Conservation (phyloP, 176 grass and related monocot species). For the Musa itinerans region DNA sequence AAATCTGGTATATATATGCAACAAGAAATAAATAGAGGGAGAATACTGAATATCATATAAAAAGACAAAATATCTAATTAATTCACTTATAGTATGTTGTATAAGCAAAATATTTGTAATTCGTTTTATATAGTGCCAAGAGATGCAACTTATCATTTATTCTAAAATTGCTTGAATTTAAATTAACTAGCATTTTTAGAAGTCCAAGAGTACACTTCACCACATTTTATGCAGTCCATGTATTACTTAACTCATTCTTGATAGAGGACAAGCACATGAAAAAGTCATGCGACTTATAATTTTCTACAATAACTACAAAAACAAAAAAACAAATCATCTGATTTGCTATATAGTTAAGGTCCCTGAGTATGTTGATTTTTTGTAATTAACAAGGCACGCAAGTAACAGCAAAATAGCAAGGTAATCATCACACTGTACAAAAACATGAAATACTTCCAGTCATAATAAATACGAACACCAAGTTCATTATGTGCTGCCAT, state of each 20-base stretch:
- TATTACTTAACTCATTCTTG: too few relatives aligned
- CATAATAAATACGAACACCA: neutral
- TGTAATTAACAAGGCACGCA: neutral
- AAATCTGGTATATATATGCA: neutral
- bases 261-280: too few relatives aligned
- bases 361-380: too few relatives aligned
- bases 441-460: neutral
- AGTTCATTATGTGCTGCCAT: neutral
- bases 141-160: too few relatives aligned
- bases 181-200: too few relatives aligned
- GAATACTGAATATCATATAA: neutral
- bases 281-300: too few relatives aligned
- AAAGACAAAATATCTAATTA: neutral
- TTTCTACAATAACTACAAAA: too few relatives aligned
- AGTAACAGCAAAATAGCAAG: neutral
- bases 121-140: too few relatives aligned
- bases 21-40: neutral
- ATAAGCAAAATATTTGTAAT: neutral
- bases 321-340: too few relatives aligned
- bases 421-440: neutral
- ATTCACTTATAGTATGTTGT: neutral
- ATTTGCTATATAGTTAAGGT: neutral
- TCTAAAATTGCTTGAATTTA: too few relatives aligned
- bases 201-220: too few relatives aligned
- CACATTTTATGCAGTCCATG: too few relatives aligned